These are phyloP conservation scores for Leishmania gerbilli DNA, from an alignment of 208 protist species.

Conservation along the genomic window DNA sequence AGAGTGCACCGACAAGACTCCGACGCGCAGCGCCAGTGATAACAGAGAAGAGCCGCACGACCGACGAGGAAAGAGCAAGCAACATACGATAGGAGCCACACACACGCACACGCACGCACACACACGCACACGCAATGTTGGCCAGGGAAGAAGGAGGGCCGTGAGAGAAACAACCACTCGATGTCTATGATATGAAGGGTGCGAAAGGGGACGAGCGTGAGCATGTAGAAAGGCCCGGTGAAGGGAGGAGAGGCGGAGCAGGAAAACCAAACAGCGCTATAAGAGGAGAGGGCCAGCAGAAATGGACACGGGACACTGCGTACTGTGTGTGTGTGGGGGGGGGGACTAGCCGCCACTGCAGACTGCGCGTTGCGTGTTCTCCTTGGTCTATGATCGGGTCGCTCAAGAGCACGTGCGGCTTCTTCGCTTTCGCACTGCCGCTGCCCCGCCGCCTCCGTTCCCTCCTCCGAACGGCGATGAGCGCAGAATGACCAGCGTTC, in stretches of 20 bases:
- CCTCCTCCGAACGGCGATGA: neutral
- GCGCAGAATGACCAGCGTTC: neutral
- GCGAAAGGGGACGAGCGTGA: neutral
- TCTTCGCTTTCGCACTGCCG: neutral
- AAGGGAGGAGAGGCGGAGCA: neutral
- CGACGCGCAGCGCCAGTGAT: neutral
- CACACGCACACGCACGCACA: neutral
- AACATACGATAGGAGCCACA: neutral
- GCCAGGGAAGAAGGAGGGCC: neutral
- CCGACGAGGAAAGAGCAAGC: neutral
- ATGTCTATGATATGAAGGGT: neutral
- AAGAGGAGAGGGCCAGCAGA: neutral
- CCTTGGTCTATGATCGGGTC: neutral
- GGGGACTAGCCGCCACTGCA: neutral
- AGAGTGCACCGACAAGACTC: neutral
- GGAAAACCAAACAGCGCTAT: neutral
- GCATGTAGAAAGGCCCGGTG: neutral
- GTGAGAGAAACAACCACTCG: neutral
- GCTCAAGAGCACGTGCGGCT: neutral
- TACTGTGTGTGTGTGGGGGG: too few relatives aligned
- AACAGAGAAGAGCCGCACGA: neutral
- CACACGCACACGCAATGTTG: too few relatives aligned
- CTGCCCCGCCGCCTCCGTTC: neutral
- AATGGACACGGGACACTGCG: neutral
- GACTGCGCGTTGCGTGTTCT: neutral